Conservation (phyloP, 495 filamentous ascomycete species). For the Aspergillus cristatus region DNA sequence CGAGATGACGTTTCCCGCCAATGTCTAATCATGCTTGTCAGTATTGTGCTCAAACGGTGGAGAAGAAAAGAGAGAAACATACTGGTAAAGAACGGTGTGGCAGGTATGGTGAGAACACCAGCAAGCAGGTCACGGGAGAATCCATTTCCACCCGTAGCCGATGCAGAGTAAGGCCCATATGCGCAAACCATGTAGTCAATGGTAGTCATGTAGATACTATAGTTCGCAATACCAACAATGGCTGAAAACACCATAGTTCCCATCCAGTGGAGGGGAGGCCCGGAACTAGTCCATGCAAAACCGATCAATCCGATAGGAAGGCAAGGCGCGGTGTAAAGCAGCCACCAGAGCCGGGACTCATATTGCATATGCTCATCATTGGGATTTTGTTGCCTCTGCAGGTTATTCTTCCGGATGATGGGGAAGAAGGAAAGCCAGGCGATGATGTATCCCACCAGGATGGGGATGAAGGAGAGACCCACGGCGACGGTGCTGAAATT, state of each 20-base stretch:
- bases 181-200: conserved; percentile 68
- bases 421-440: conserved; percentile 47
- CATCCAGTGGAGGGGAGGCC: conserved; percentile 56
- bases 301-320: conserved; percentile 52
- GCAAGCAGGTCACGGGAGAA: conserved; percentile 76
- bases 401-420: conserved; percentile 43
- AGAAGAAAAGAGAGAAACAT: conserved; percentile 5
- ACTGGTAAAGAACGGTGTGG: conserved; percentile 58
- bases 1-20: conserved; percentile 49
- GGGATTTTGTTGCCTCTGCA: conserved; percentile 35
- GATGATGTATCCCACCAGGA: conserved; percentile 52
- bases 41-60: no score
- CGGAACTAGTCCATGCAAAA: conserved; percentile 54
- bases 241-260: conserved; percentile 53
- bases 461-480: conserved; percentile 49
- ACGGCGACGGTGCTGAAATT: conserved; percentile 39
- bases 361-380: conserved; percentile 48
- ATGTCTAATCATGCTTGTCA: conserved; percentile 37
- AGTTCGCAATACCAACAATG: conserved; percentile 61
- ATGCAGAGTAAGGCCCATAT: conserved; percentile 64
- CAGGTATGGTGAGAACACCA: conserved; percentile 65
- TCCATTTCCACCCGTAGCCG: conserved; percentile 64
- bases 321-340: conserved; percentile 48
- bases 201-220: conserved; percentile 64
- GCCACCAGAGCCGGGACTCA: conserved; percentile 52